Percentiles rank a stretch among this genome's conserved stretches.
These are phyloP conservation scores for Ceratobasidium sp. DNA, from an alignment of 1,284 basidiomycete species.

Conservation along the genomic window DNA sequence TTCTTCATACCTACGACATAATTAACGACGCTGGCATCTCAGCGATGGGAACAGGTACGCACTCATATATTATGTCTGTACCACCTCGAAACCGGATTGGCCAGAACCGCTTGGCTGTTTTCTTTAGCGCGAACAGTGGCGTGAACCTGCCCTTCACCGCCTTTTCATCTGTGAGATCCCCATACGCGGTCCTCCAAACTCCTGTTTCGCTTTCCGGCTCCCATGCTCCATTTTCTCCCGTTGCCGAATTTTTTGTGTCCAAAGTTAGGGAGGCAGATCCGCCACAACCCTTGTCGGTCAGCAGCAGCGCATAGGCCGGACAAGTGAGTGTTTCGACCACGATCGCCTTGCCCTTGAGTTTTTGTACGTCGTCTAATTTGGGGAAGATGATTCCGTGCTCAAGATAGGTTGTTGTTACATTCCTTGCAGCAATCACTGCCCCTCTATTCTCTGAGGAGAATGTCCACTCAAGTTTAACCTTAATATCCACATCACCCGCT, in stretches of 20 bases:
- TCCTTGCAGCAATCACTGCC: conserved; percentile 13
- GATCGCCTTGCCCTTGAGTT: conserved; percentile 32
- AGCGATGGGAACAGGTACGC: background rate
- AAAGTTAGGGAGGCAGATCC: conserved; percentile 23
- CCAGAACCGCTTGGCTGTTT: background rate
- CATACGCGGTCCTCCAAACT: conserved; percentile 36
- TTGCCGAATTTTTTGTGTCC: conserved; percentile 1
- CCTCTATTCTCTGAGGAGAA: conserved; percentile 19
- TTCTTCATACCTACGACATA: conserved; percentile 12
- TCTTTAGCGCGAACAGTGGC: conserved; percentile 18
- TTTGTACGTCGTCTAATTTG: background rate
- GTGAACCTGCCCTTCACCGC: conserved; percentile 3
- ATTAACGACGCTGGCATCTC: background rate
- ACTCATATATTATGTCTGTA: background rate
- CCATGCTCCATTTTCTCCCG: conserved; percentile 11
- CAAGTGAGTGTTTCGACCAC: conserved; percentile 19
- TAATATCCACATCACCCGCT: conserved; percentile 35
- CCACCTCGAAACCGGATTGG: background rate
- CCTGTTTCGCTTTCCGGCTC: conserved; percentile 8
- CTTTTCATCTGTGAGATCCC: background rate
- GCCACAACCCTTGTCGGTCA: conserved; percentile 25
- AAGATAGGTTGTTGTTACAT: conserved; percentile 21
- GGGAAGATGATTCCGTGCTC: conserved; percentile 17
- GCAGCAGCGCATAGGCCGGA: conserved; percentile 31
- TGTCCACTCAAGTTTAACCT: background rate